These are phyloP conservation scores for Coemansia asiatica DNA, from an alignment of 192 early-diverging fungal genomes.

Conservation along the genomic window DNA sequence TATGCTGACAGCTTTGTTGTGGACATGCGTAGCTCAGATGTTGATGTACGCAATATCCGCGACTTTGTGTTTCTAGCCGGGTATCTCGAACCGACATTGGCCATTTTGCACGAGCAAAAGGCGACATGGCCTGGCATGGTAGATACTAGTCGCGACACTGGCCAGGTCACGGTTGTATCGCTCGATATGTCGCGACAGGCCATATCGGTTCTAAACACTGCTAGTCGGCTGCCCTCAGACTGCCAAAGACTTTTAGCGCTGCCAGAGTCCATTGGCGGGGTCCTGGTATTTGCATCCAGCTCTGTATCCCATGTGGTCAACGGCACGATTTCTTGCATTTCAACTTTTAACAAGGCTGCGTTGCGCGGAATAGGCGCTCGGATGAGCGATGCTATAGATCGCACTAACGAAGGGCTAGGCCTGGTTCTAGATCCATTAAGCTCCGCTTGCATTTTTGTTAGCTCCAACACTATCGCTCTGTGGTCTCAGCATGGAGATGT, in stretches of 20 bases:
- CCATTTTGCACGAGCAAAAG: constrained; percentile 84
- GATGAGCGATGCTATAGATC: constrained; percentile 55
- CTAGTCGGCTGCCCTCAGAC: constrained; percentile 82
- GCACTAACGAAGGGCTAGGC: constrained; percentile 58
- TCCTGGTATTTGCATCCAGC: constrained; percentile 78
- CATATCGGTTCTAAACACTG: constrained; percentile 81
- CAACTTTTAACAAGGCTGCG: constrained; percentile 68
- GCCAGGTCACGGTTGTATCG: constrained; percentile 79
- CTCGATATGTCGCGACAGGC: constrained; percentile 72
- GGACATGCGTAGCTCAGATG: constrained; percentile 59
- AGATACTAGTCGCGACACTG: constrained; percentile 60
- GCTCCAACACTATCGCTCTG: constrained; percentile 69
- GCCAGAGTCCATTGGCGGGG: constrained; percentile 82
- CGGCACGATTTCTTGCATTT: constrained; percentile 58
- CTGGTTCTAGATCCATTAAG: constrained; percentile 67
- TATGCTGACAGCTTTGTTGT: constrained; percentile 75
- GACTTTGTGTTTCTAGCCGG: constrained; percentile 91
- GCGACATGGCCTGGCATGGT: constrained; percentile 86
- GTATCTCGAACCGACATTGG: constrained; percentile 91
- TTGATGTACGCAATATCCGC: constrained; percentile 72
- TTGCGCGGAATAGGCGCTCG: constrained; percentile 69
- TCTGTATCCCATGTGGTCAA: constrained; percentile 84
- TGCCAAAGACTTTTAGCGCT: constrained; percentile 67
- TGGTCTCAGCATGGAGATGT: constrained; percentile 72
- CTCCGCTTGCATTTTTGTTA: constrained; percentile 62